These are phyloP conservation scores for Plantago ovata DNA, from an alignment of 257 asterid species.

Conservation along the genomic window DNA sequence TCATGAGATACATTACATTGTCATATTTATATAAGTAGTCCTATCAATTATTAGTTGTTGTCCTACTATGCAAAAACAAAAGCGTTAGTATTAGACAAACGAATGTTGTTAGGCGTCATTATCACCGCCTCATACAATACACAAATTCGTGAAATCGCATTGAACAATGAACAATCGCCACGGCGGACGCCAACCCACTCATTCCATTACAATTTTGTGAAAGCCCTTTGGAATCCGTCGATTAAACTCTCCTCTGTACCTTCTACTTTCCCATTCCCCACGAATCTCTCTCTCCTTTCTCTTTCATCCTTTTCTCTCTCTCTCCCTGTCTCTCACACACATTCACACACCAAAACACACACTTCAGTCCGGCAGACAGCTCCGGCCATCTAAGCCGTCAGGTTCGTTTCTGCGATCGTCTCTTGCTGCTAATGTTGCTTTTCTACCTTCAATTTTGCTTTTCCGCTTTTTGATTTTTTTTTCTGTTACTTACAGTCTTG, in stretches of 20 bases:
- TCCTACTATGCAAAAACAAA: not conserved
- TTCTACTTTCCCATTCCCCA: conserved; percentile 25
- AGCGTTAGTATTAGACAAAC: too few relatives aligned
- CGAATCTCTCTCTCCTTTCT: conserved; percentile 9
- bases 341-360: conserved; percentile 10
- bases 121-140: conserved; percentile 23
- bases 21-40: not conserved
- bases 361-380: conserved; percentile 14
- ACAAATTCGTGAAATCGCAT: conserved; percentile 14
- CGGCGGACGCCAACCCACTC: conserved; percentile 63
- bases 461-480: too few relatives aligned
- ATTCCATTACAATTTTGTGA: conserved; percentile 36
- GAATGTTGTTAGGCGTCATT: conserved; percentile 21
- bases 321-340: conserved; percentile 17
- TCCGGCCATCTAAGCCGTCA: conserved; percentile 12
- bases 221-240: conserved; percentile 56
- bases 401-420: conserved; percentile 18
- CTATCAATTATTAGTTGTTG: not conserved
- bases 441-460: too few relatives aligned
- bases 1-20: too few relatives aligned
- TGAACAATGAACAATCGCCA: conserved; percentile 33
- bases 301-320: conserved; percentile 7
- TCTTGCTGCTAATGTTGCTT: too few relatives aligned
- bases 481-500: too few relatives aligned
- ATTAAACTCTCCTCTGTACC: conserved; percentile 27